Evolutionary conservation across 106 monocot genomes (phyloP), one percentile per base, ranked within the genome.

Genomic region (Hemerocallis citrina): DNA sequence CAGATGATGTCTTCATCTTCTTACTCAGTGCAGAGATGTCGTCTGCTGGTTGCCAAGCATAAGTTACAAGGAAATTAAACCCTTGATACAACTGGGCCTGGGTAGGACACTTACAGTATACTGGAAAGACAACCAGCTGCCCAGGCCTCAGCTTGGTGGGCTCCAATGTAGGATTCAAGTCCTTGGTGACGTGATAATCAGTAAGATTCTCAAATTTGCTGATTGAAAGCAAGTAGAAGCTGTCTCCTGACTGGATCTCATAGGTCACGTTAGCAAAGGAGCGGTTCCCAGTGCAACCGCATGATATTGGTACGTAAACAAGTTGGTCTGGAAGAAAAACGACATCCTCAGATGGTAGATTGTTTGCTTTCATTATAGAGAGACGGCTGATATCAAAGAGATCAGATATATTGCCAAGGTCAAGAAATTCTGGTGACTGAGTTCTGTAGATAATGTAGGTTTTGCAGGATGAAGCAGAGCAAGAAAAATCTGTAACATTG

Each of bases 341-440:
- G 40, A 55, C 63, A 11, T 78, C 72, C 63, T 72, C 72, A 0
- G 72, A 67, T 2, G 40, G 12, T 5, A 78, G 72, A 31, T 63
- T 63, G 62, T 68, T 78, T 25, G 62, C 62, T 50, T 31, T 67
- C 19, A 27, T 31, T 62, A 78, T 68, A 0, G 49, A 39, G n/a
- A 46, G 28, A 57, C 50, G 77, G 47, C 72, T 78, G 48, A 72
- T 55, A 9, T 63, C 67, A 48, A 78, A 72, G 37, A 78, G 72
- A 40, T 72, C 72, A 2, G 77, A 78, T 13, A 78, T 50, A 29
- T 37, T 12, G 11, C 72, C 56, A 13, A 50, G 30, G 34, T 69
- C 57, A 33, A 50, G 6, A 29, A 37, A 69, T 0, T 64, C 46
- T 25, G 75, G 64, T 1, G 67, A 13, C 28, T 49, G 63, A n/a